Evolutionary conservation across 31 red algal genomes (phyloP).

Genomic region (Asparagopsis taxiformis): DNA sequence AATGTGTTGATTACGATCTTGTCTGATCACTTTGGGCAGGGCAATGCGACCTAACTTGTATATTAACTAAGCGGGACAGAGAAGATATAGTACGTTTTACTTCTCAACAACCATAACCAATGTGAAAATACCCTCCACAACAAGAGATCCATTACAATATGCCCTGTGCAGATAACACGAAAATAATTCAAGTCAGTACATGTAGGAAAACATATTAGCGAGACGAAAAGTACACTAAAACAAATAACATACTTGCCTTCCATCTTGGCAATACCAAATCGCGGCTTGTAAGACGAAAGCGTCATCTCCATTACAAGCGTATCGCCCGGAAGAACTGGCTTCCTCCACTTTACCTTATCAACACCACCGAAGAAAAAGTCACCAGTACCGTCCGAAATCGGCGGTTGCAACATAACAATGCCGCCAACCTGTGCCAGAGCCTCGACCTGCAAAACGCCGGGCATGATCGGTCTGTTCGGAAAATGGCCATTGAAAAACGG

Average conservation of each 20-base stretch:
- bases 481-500: slow-evolving; percentile 96
- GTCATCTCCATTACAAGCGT: slow-evolving; percentile 92
- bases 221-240: slow-evolving; percentile 16
- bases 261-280: slow-evolving; percentile 96
- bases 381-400: slow-evolving; percentile 62
- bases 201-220: neutral
- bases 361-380: slow-evolving; percentile 96
- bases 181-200: neutral
- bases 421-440: slow-evolving; percentile 92
- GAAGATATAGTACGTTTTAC: neutral
- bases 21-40: slow-evolving; percentile 34
- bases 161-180: slow-evolving; percentile 18
- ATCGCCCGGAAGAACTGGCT: slow-evolving; percentile 94
- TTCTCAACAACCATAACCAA: slow-evolving; percentile 75
- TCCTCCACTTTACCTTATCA: slow-evolving; percentile 85
- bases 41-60: slow-evolving; percentile 1
- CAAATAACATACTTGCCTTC: slow-evolving; percentile 67
- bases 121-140: slow-evolving; percentile 81
- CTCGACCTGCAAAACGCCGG: slow-evolving; percentile 95
- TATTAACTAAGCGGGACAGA: neutral
- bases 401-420: slow-evolving; percentile 82
- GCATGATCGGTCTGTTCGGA: slow-evolving; percentile 92
- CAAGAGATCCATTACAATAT: slow-evolving; percentile 81
- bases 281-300: slow-evolving; percentile 41
- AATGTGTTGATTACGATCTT: slow-evolving; percentile 55